These are phyloP conservation scores for Phytophthora vignae DNA, from an alignment of 352 stramenopile genomes.

Conservation along the genomic window DNA sequence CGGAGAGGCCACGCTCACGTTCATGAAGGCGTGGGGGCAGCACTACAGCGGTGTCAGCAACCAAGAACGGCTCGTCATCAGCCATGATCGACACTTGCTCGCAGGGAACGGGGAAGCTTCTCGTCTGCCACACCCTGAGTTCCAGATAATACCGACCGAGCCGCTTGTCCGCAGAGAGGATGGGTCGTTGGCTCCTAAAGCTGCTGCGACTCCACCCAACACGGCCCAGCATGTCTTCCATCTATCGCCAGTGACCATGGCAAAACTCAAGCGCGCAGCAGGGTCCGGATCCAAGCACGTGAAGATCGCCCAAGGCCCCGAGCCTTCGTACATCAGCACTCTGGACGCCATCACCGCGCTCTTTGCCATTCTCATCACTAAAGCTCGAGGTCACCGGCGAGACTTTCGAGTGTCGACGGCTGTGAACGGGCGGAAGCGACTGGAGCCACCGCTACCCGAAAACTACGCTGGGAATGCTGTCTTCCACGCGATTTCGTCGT, in stretches of 20 bases:
- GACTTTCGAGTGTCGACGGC: slow-evolving; percentile 52
- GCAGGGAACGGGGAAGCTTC: slow-evolving; percentile 20
- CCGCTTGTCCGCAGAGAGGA: slow-evolving; percentile 27
- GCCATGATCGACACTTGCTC: slow-evolving; percentile 52
- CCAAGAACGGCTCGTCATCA: slow-evolving; percentile 37
- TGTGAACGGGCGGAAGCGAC: slow-evolving; percentile 53
- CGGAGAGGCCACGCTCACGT: slow-evolving; percentile 59
- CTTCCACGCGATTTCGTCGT: slow-evolving; percentile 57
- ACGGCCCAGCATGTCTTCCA: slow-evolving; percentile 56
- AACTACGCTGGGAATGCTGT: slow-evolving; percentile 63
- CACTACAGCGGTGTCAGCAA: slow-evolving; percentile 45
- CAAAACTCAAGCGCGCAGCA: slow-evolving; percentile 31
- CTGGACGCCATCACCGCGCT: slow-evolving; percentile 62
- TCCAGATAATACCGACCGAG: slow-evolving; percentile 28
- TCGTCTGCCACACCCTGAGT: slow-evolving; percentile 50
- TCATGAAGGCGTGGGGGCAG: slow-evolving; percentile 60
- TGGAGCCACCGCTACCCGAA: slow-evolving; percentile 47
- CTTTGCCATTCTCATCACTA: slow-evolving; percentile 56
- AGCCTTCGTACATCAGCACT: slow-evolving; percentile 51
- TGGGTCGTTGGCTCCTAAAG: slow-evolving; percentile 29
- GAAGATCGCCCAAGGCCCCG: slow-evolving; percentile 3
- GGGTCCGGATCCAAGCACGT: slow-evolving; percentile 22
- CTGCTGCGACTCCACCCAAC: slow-evolving; percentile 21
- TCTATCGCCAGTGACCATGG: slow-evolving; percentile 41
- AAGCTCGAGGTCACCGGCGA: slow-evolving; percentile 53